Percentiles rank a stretch among this genome's conserved stretches.
Evolutionary conservation across 2,329 filamentous ascomycete species (phyloP).

Genomic region (Aureobasidium sp.): DNA sequence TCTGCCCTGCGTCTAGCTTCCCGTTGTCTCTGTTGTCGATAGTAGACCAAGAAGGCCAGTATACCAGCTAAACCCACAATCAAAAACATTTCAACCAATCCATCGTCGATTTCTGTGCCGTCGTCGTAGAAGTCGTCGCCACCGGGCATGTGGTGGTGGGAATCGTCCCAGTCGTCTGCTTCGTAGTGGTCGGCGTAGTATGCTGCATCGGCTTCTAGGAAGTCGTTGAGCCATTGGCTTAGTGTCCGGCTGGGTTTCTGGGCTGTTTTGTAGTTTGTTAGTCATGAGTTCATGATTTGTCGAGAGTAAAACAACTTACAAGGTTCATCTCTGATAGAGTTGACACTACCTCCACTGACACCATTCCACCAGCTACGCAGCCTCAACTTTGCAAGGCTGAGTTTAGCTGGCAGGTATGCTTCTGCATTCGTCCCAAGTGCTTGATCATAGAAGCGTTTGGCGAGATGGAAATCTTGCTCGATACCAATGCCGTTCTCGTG

Average conservation of each 20-base stretch:
- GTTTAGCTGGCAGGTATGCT: constrained; percentile 91
- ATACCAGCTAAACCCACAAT: constrained; percentile 82
- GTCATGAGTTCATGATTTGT: neutral
- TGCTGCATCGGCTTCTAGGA: constrained; percentile 67
- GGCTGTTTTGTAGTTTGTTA: constrained; percentile 36
- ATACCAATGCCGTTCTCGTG: constrained; percentile 96
- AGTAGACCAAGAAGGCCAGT: constrained; percentile 83
- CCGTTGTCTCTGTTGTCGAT: constrained; percentile 73
- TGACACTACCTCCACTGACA: constrained; percentile 88
- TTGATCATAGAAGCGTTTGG: constrained; percentile 96
- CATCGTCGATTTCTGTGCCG: constrained; percentile 74
- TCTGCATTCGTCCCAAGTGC: constrained; percentile 91
- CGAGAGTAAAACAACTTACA: neutral
- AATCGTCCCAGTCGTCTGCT: constrained; percentile 49
- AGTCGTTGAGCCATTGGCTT: constrained; percentile 87
- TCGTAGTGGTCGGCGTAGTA: constrained; percentile 47
- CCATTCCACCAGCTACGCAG: constrained; percentile 95
- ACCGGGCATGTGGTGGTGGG: constrained; percentile 25
- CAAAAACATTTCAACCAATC: constrained; percentile 84
- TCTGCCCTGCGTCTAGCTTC: constrained; percentile 38
- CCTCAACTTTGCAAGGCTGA: constrained; percentile 88
- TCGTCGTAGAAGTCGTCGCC: constrained; percentile 61
- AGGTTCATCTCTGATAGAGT: constrained; percentile 87
- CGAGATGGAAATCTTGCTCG: constrained; percentile 95
- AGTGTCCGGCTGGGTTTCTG: constrained; percentile 63